Percentiles rank a stretch among this genome's conserved stretches.
Conservation (phyloP, 164 flowering plant genomes). For the Nymphaea thermarum region DNA sequence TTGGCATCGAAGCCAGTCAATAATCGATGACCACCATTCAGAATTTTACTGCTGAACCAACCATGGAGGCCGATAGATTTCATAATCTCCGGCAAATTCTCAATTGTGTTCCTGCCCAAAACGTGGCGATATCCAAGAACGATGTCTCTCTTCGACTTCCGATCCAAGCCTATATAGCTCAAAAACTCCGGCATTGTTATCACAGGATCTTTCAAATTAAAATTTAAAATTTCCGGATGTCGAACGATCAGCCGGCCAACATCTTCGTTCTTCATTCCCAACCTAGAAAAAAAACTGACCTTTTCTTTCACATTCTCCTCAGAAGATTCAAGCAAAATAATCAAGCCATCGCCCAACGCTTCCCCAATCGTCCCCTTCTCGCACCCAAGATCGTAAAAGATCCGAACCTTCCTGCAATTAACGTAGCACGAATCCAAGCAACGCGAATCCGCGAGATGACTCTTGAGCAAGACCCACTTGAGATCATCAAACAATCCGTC, state of each 20-base stretch:
- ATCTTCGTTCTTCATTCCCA: constrained; percentile 25
- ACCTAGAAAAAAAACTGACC: constrained; percentile 36
- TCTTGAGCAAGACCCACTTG: constrained; percentile 25
- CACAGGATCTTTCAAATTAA: constrained; percentile 2
- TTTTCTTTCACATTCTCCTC: constrained; percentile 41
- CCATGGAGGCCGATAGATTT: constrained; percentile 43
- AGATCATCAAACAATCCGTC: constrained; percentile 36
- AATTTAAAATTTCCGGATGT: constrained; percentile 32
- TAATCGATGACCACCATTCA: constrained; percentile 27
- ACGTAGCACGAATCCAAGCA: constrained; percentile 37
- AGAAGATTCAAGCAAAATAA: constrained; percentile 26
- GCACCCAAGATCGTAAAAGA: constrained; percentile 52
- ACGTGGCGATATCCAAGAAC: constrained; percentile 28
- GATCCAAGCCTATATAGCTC: constrained; percentile 36
- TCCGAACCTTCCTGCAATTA: constrained; percentile 42
- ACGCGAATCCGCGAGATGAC: constrained; percentile 22
- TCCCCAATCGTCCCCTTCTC: constrained; percentile 38
- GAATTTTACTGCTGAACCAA: constrained; percentile 43
- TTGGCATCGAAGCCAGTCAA: constrained; percentile 18
- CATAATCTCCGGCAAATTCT: constrained; percentile 47
- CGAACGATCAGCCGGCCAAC: constrained; percentile 36
- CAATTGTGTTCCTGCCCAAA: constrained; percentile 45
- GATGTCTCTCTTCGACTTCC: constrained; percentile 16
- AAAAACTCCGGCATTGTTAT: constrained; percentile 17
- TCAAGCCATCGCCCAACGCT: constrained; percentile 21